Conservation (phyloP, 805 yeast species). For the Myxozyma nipponensis region DNA sequence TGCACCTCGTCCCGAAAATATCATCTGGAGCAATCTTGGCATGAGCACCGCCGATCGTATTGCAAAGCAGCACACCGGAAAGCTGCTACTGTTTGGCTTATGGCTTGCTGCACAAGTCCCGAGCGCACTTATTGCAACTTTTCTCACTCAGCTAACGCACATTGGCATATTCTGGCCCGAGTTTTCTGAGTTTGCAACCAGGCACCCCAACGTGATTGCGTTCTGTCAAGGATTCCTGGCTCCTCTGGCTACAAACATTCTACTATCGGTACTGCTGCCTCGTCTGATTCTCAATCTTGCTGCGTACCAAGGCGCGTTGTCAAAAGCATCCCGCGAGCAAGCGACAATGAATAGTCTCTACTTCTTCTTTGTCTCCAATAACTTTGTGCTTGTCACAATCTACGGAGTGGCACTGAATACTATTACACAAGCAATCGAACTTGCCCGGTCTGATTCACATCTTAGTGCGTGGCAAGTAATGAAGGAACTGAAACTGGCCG, state of each 20-base stretch:
- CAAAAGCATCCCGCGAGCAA: conserved; percentile 39
- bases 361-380: conserved; percentile 40
- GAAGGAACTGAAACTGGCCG: conserved; percentile 32
- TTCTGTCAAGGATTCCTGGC: conserved; percentile 41
- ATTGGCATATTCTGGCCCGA: conserved; percentile 40
- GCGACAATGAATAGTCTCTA: conserved; percentile 40
- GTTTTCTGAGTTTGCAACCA: conserved; percentile 33
- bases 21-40: conserved; percentile 39
- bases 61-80: conserved; percentile 37
- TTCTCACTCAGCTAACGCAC: conserved; percentile 38
- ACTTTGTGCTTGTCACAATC: conserved; percentile 39
- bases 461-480: conserved; percentile 32
- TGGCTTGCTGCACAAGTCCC: conserved; percentile 41
- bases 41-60: conserved; percentile 32
- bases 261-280: conserved; percentile 37
- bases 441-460: conserved; percentile 13
- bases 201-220: conserved; percentile 33
- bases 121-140: conserved; percentile 42
- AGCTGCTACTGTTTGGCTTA: conserved; percentile 32
- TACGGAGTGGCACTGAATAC: conserved; percentile 41
- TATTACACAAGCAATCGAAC: conserved; percentile 33
- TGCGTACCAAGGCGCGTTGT: conserved; percentile 39
- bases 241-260: conserved; percentile 36
- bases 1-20: conserved; percentile 39
- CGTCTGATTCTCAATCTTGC: conserved; percentile 38